A percentile compares a stretch with the other conserved stretches of the same genome.
Evolutionary conservation across 163 green algal species (phyloP).

Genomic region (Scenedesmus sp.): DNA sequence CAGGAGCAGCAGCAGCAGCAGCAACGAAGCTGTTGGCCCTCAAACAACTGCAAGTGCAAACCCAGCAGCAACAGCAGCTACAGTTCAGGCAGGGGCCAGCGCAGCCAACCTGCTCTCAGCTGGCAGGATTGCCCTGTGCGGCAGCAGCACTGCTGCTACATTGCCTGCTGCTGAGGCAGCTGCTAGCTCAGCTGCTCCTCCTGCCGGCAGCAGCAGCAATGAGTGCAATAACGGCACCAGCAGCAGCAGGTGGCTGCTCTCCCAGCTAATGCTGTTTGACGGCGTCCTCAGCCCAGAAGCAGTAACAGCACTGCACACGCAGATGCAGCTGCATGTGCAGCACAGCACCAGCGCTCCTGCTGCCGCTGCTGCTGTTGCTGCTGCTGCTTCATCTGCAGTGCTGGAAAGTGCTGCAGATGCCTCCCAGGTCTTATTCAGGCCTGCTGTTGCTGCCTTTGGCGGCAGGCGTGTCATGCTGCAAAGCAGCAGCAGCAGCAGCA

Average conservation of each 20-base stretch:
- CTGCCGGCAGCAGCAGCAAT: neutral
- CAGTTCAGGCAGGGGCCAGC: neutral
- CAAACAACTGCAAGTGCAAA: neutral
- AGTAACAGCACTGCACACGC: neutral
- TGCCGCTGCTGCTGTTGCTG: neutral
- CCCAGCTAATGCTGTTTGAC: constrained; percentile 40
- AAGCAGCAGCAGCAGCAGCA: neutral
- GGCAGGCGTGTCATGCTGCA: neutral
- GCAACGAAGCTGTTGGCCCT: neutral
- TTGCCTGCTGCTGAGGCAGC: neutral
- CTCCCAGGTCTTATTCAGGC: too few species aligned
- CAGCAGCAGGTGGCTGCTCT: neutral
- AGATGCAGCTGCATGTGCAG: neutral
- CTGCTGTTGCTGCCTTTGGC: neutral
- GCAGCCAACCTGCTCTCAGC: neutral
- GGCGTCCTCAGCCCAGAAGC: neutral
- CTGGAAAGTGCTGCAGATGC: neutral
- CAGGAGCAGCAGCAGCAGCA: neutral
- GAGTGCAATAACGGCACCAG: too few species aligned
- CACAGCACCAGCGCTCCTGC: neutral
- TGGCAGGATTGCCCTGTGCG: constrained; percentile 8
- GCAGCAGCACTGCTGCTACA: neutral
- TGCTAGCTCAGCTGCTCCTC: neutral
- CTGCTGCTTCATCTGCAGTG: neutral
- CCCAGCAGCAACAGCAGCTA: neutral